Evolutionary conservation across 495 filamentous ascomycete species (phyloP).

Genomic region (Polyplosphaeria fusca): DNA sequence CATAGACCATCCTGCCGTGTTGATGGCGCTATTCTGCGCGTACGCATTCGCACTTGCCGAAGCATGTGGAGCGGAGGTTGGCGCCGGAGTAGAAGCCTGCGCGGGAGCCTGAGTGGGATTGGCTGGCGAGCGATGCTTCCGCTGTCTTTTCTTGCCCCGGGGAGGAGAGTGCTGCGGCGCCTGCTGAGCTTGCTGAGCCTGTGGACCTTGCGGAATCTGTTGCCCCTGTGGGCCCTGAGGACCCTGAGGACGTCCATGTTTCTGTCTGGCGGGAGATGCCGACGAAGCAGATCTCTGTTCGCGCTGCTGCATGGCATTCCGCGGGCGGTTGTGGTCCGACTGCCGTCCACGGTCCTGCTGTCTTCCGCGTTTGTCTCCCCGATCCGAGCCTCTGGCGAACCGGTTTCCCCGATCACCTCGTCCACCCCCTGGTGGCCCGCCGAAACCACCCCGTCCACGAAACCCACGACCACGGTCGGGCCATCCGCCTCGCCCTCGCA

Average conservation of each 20-base stretch:
- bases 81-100: neutral
- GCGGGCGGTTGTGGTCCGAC: constrained; percentile 8
- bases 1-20: neutral
- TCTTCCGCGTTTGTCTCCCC: constrained; percentile 36
- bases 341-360: constrained; percentile 53
- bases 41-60: constrained; percentile 15
- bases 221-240: neutral
- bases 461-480: constrained; percentile 28
- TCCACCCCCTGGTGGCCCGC: constrained; percentile 47
- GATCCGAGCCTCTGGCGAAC: constrained; percentile 37
- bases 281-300: constrained; percentile 8
- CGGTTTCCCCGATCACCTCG: constrained; percentile 50
- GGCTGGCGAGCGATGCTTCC: constrained; percentile 1
- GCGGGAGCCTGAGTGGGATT: too few relatives aligned
- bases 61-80: neutral
- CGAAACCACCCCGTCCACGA: constrained; percentile 29
- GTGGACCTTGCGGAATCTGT: neutral
- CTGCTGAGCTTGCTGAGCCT: neutral
- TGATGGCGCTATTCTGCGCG: constrained; percentile 7
- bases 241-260: constrained; percentile 1
- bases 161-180: neutral
- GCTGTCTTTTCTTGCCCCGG: constrained; percentile 2
- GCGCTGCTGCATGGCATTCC: constrained; percentile 7
- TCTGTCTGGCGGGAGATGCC: constrained; percentile 4
- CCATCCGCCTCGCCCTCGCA: constrained; percentile 19